These are phyloP conservation scores for Lachnellula hyalina DNA, from an alignment of 2,329 filamentous ascomycete genomes.

Conservation along the genomic window DNA sequence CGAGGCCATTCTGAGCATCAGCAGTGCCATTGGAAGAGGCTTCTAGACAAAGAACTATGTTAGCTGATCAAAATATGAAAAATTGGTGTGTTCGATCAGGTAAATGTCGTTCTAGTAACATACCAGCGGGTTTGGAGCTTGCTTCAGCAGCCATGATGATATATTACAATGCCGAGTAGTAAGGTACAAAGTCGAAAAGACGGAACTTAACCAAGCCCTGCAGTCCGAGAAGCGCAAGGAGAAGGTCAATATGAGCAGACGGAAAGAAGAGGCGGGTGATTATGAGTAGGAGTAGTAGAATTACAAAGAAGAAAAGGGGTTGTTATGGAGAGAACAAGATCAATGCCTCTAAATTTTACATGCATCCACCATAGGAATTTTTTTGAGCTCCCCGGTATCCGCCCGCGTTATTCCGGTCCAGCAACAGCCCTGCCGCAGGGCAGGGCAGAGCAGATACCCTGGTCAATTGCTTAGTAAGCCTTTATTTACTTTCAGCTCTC, in stretches of 20 bases:
- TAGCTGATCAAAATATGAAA: slow-evolving; percentile 4
- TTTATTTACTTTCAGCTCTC: not conserved
- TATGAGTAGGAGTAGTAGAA: slow-evolving; percentile 8
- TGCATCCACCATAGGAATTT: not conserved
- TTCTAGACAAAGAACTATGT: slow-evolving; percentile 12
- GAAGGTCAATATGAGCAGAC: slow-evolving; percentile 10
- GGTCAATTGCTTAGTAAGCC: not conserved
- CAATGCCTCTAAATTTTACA: slow-evolving; percentile 6
- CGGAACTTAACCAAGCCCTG: slow-evolving; percentile 4
- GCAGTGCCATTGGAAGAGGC: slow-evolving; percentile 10
- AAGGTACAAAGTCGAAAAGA: slow-evolving; percentile 5
- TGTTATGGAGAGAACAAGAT: slow-evolving; percentile 10
- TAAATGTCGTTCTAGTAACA: slow-evolving; percentile 3
- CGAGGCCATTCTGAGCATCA: slow-evolving; percentile 16
- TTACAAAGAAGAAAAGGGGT: slow-evolving; percentile 12
- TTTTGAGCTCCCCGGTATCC: not conserved
- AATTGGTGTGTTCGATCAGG: not conserved
- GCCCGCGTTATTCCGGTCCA: not conserved
- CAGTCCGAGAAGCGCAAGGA: slow-evolving; percentile 11
- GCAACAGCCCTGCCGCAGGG: not conserved
- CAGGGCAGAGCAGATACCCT: not conserved
- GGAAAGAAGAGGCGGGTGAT: slow-evolving; percentile 11
- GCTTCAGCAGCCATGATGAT: slow-evolving; percentile 28
- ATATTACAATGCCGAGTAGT: not conserved
- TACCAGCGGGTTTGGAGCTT: slow-evolving; percentile 25